A percentile compares a stretch with the other conserved stretches of the same genome.
phyloP scores from a whole-genome alignment of 345 rosid genomes.

The Gossypium raimondii region DNA sequence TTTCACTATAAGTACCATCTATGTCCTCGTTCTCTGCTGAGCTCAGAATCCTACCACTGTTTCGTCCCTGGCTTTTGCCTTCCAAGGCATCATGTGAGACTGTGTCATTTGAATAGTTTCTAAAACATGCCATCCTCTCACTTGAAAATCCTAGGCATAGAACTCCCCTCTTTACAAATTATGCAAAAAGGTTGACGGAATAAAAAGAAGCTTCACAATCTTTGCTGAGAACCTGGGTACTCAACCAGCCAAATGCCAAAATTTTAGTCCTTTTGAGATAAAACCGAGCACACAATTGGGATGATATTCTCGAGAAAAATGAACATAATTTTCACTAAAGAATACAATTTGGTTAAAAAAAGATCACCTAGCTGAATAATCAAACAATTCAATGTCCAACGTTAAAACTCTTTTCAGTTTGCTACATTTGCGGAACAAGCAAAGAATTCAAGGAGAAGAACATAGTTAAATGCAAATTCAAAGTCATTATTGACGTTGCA shows the following conservation, averaged over 20 bases:
- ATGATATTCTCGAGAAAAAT: background rate
- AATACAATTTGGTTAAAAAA: slow-evolving; percentile 4
- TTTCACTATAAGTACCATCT: slow-evolving; percentile 45
- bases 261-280: background rate
- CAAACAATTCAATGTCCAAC: background rate
- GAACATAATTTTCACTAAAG: background rate
- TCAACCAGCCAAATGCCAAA: background rate
- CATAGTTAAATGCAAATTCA: background rate
- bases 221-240: slow-evolving; percentile 24
- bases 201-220: slow-evolving; percentile 12
- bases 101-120: slow-evolving; percentile 58
- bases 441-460: background rate
- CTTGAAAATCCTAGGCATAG: slow-evolving; percentile 38
- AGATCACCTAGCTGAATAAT: background rate
- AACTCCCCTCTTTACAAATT: slow-evolving; percentile 4
- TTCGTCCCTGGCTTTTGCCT: slow-evolving; percentile 52
- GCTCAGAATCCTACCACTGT: slow-evolving; percentile 35
- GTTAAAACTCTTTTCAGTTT: slow-evolving; percentile 10
- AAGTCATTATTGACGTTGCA: slow-evolving; percentile 1
- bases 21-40: slow-evolving; percentile 47
- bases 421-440: background rate
- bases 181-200: background rate
- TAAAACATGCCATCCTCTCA: slow-evolving; percentile 79
- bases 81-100: slow-evolving; percentile 55
- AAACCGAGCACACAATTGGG: background rate